Evolutionary conservation across 306 rosid genomes (phyloP).

Genomic region (Oxytropis ochrocephala): DNA sequence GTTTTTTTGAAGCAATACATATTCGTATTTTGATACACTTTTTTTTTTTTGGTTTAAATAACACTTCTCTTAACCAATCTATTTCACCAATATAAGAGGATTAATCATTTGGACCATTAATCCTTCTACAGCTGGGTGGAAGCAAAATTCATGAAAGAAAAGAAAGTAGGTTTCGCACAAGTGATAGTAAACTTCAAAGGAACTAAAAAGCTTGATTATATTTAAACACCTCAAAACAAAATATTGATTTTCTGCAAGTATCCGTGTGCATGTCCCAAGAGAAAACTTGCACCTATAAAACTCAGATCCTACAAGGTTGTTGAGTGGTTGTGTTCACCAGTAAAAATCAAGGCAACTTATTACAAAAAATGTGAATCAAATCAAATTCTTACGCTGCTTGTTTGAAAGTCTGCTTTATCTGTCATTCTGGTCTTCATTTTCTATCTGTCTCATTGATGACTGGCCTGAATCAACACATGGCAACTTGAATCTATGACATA

Average conservation of each 20-base stretch:
- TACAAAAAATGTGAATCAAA: neutral
- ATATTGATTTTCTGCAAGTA: slow-evolving; percentile 5
- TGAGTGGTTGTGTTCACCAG: neutral
- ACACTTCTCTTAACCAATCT: neutral
- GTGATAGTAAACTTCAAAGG: neutral
- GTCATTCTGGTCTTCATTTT: neutral
- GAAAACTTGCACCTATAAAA: slow-evolving; percentile 1
- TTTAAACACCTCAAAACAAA: slow-evolving; percentile 10
- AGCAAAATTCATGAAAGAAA: neutral
- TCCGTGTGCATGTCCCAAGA: neutral
- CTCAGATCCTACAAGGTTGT: neutral
- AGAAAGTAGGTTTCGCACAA: neutral
- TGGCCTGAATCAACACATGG: slow-evolving; percentile 1
- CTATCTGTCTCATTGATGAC: neutral
- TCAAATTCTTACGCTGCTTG: neutral
- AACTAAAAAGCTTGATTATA: neutral
- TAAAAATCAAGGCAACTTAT: neutral
- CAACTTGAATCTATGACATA: slow-evolving; percentile 28
- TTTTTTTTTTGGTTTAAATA: too few relatives aligned
- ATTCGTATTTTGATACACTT: too few relatives aligned
- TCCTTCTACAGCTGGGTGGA: neutral
- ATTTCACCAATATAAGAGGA: neutral
- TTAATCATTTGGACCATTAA: neutral
- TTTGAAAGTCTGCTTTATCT: slow-evolving; percentile 4
- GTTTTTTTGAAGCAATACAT: too few relatives aligned